Evolutionary conservation across 768 basidiomycete genomes (phyloP).

Genomic region (Tricholoma bakamatsutake): DNA sequence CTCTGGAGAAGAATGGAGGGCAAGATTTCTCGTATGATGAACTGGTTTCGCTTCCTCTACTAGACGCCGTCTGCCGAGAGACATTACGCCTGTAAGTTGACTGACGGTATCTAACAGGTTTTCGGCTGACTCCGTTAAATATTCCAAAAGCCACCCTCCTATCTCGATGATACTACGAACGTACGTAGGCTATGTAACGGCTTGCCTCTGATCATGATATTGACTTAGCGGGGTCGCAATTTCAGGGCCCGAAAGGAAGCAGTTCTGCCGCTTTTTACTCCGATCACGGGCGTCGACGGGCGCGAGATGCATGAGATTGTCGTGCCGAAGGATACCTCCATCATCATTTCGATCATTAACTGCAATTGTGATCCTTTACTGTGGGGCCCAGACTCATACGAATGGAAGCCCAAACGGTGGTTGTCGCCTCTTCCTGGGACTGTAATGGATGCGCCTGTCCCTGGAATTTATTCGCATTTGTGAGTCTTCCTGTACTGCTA

Average conservation of each 20-base stretch:
- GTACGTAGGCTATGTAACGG: too few relatives aligned
- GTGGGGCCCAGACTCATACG: conserved; percentile 35
- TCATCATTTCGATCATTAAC: conserved; percentile 31
- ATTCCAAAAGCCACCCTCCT: too few relatives aligned
- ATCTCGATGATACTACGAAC: too few relatives aligned
- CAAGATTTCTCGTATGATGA: too few relatives aligned
- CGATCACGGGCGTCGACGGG: conserved; percentile 32
- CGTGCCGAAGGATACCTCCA: conserved; percentile 32
- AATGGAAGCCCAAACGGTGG: conserved; percentile 41
- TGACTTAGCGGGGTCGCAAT: background rate
- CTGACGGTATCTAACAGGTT: too few relatives aligned
- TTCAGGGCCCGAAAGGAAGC: conserved; percentile 29
- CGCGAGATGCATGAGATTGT: conserved; percentile 28
- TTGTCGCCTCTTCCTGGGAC: conserved; percentile 23
- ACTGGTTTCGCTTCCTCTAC: conserved; percentile 1
- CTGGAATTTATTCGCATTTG: conserved; percentile 33
- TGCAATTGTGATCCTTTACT: conserved; percentile 34
- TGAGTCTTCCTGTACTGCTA: conserved; percentile 6
- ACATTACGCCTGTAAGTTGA: conserved; percentile 31
- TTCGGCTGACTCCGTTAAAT: too few relatives aligned
- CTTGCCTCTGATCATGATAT: too few relatives aligned
- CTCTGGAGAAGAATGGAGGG: too few relatives aligned
- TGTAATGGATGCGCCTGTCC: conserved; percentile 25
- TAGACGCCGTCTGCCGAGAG: conserved; percentile 34
- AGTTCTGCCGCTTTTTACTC: conserved; percentile 34